Percentiles rank a stretch among this genome's conserved stretches.
phyloP scores from a whole-genome alignment of 768 basidiomycete species.

The Myochromella boudieri region DNA sequence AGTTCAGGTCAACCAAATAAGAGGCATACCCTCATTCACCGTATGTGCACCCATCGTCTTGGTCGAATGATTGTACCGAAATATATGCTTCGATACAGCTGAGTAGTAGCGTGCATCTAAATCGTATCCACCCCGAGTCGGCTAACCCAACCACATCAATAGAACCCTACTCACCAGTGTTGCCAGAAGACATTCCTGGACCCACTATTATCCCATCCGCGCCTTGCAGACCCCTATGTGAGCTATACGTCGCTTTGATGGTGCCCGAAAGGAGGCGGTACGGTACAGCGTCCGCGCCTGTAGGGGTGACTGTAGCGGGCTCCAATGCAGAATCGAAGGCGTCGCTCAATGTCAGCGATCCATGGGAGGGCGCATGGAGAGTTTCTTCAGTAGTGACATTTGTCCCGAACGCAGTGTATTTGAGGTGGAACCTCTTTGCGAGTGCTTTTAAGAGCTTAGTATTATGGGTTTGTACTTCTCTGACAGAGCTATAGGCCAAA shows the following conservation, averaged over 20 bases:
- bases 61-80: constrained; percentile 57
- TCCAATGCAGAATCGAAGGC: constrained; percentile 52
- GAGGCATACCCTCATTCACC: constrained; percentile 64
- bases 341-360: constrained; percentile 51
- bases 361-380: constrained; percentile 36
- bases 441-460: constrained; percentile 43
- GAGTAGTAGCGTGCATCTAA: constrained; percentile 62
- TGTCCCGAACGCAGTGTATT: constrained; percentile 61
- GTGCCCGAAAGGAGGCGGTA: constrained; percentile 60
- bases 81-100: constrained; percentile 59
- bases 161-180: constrained; percentile 54
- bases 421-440: constrained; percentile 54
- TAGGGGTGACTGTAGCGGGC: constrained; percentile 66
- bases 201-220: constrained; percentile 41
- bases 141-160: no score
- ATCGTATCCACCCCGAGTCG: no score
- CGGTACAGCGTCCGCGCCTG: constrained; percentile 40
- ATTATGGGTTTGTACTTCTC: constrained; percentile 44
- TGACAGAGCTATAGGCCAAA: no score
- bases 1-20: background rate
- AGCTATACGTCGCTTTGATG: constrained; percentile 60
- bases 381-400: no score
- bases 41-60: constrained; percentile 58
- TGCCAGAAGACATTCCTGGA: constrained; percentile 60
- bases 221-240: constrained; percentile 38